Percentiles rank a stretch among this genome's conserved stretches.
These are phyloP conservation scores for Yamadazyma epiphylla DNA, from an alignment of 1,139 yeast genomes.

Conservation along the genomic window DNA sequence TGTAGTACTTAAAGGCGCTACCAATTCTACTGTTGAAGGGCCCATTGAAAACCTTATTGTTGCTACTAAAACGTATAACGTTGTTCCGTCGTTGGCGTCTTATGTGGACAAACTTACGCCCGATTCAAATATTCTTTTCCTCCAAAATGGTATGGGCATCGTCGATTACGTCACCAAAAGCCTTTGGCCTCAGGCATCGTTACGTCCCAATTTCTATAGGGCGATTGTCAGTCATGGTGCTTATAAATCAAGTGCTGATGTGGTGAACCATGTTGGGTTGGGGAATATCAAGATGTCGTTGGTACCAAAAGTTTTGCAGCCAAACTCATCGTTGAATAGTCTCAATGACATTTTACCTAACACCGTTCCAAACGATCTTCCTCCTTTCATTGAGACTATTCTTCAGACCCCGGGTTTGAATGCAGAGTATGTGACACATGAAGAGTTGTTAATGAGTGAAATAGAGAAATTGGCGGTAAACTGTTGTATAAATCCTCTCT, in stretches of 20 bases:
- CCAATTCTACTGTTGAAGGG: neutral
- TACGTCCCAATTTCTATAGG: conserved; percentile 58
- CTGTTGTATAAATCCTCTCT: conserved; percentile 71
- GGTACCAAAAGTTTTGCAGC: conserved; percentile 14
- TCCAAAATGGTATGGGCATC: conserved; percentile 79
- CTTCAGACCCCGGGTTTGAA: conserved; percentile 31
- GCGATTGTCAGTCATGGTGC: conserved; percentile 88
- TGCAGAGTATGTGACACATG: conserved; percentile 43
- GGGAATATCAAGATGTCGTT: conserved; percentile 51
- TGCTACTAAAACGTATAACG: conserved; percentile 62
- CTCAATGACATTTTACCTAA: no score
- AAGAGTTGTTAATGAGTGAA: conserved; percentile 61
- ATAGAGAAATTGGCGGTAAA: conserved; percentile 73
- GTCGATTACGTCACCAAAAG: conserved; percentile 46
- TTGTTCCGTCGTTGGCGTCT: conserved; percentile 42
- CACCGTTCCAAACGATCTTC: conserved; percentile 15
- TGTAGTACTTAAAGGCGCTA: conserved; percentile 2
- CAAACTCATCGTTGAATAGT: neutral
- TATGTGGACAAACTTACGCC: conserved; percentile 37
- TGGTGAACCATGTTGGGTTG: conserved; percentile 62
- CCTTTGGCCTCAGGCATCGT: conserved; percentile 48
- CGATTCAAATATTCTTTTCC: conserved; percentile 54
- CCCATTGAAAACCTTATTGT: conserved; percentile 52
- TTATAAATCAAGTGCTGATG: conserved; percentile 38
- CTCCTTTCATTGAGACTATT: conserved; percentile 31